Percentiles rank a stretch among this genome's conserved stretches.
Evolutionary conservation across 495 filamentous ascomycete genomes (phyloP).

Genomic region (Durotheca rogersii): DNA sequence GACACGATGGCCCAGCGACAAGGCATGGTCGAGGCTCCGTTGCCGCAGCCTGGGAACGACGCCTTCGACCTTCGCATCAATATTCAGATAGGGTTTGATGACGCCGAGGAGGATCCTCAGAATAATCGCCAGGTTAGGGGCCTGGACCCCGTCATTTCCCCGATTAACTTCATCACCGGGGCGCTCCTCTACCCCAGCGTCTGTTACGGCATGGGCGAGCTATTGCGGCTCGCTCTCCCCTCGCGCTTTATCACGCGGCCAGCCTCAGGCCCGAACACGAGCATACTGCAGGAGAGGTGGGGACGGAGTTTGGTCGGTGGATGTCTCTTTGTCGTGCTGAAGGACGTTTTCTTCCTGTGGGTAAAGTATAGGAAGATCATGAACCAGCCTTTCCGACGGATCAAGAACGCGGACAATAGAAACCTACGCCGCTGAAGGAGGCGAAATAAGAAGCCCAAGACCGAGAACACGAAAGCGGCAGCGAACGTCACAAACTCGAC

Average conservation of each 20-base stretch:
- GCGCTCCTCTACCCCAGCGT: conserved; percentile 45
- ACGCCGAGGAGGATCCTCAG: conserved; percentile 1
- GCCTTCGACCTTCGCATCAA: conserved; percentile 29
- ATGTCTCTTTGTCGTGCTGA: conserved; percentile 74
- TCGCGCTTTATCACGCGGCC: conserved; percentile 59
- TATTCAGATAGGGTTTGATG: conserved; percentile 24
- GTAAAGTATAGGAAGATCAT: conserved; percentile 71
- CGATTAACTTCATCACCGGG: conserved; percentile 41
- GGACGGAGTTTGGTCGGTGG: conserved; percentile 78
- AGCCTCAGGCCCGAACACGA: conserved; percentile 43
- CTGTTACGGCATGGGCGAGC: conserved; percentile 61
- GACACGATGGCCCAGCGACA: conserved; percentile 38
- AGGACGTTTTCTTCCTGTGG: conserved; percentile 74
- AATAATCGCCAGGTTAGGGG: conserved; percentile 23
- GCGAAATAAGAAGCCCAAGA: no score
- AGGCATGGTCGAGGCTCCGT: conserved; percentile 41
- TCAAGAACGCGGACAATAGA: conserved; percentile 55
- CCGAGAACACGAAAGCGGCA: no score
- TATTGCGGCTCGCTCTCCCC: conserved; percentile 64
- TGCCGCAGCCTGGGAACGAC: conserved; percentile 2
- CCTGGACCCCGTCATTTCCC: conserved; percentile 5
- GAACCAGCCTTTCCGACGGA: conserved; percentile 63
- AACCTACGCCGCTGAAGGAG: conserved; percentile 16
- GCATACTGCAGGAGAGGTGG: conserved; percentile 73
- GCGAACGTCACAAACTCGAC: no score